A percentile compares a stretch with the other conserved stretches of the same genome.
phyloP scores from a whole-genome alignment of 2,329 filamentous ascomycete genomes.

The Coniochaeta sp. region DNA sequence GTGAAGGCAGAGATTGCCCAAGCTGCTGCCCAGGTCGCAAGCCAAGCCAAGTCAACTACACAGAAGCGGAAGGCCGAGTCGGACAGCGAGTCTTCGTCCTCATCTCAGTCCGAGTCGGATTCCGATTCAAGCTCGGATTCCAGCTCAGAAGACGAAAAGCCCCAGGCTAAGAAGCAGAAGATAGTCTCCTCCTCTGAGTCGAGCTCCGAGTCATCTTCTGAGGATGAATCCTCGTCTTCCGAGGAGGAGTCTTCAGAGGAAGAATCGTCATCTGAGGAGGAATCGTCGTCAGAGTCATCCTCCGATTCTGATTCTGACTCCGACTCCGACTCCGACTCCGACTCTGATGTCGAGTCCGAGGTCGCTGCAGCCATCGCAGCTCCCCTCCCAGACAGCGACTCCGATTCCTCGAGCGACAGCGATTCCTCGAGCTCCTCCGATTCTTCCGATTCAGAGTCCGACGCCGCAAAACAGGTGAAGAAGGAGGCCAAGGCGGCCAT shows the following conservation, averaged over 20 bases:
- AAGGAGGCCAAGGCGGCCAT: slow-evolving; percentile 5
- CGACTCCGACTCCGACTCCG: slow-evolving; percentile 22
- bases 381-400: neutral
- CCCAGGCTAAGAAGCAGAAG: slow-evolving; percentile 46
- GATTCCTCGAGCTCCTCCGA: slow-evolving; percentile 29
- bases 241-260: slow-evolving; percentile 15
- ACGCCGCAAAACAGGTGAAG: slow-evolving; percentile 17
- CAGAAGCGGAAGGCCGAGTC: slow-evolving; percentile 49
- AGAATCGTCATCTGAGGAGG: slow-evolving; percentile 1
- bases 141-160: slow-evolving; percentile 37
- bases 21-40: slow-evolving; percentile 4
- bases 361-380: slow-evolving; percentile 4
- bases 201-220: slow-evolving; percentile 17
- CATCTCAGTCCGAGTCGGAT: slow-evolving; percentile 20
- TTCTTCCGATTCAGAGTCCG: slow-evolving; percentile 34
- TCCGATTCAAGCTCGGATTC: slow-evolving; percentile 27
- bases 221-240: slow-evolving; percentile 20
- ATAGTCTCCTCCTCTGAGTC: slow-evolving; percentile 17
- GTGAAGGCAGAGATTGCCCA: slow-evolving; percentile 10
- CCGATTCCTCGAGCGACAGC: slow-evolving; percentile 14
- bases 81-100: slow-evolving; percentile 28
- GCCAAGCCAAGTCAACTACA: slow-evolving; percentile 26
- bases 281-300: slow-evolving; percentile 6
- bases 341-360: slow-evolving; percentile 14
- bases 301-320: slow-evolving; percentile 32